Base-by-base conservation (phyloP, 805 yeast species). In the Kluyveromyces aestuarii region DNA sequence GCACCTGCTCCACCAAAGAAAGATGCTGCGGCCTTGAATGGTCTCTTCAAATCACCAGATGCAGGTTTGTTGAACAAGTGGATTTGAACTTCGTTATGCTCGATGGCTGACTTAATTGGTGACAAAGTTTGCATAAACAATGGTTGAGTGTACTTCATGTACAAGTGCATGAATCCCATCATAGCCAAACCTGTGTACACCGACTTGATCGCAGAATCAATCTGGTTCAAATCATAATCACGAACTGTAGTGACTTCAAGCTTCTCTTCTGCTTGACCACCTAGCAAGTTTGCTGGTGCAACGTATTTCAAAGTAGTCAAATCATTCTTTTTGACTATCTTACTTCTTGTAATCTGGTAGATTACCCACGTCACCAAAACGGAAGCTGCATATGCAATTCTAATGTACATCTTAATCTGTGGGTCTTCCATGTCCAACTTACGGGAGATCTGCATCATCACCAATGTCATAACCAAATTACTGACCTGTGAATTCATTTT, bases 141-240 rank as follows among this genome's bases (percentile, higher is more conserved):
- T 51, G 99, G 99, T 72, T 93, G 89, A 69, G 97, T 89, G 77
- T 88, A 93, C 72, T 88, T 85, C 95, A 93, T 81, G 81, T 91
- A 91, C 53, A 93, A 64, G 71, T 93, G 99, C 98, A 91, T 90
- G 82, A 91, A 86, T 25, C 84, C 95, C 90, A 93, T 90, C 96
- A 93, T 88, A 61, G 95, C 96, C 58, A 90, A 66, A 55, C 95
- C 85, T 54, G 95, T 86, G 76, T 84, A 82, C 57, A 88, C 79
- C 55, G 95, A 80, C 71, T 86, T 88, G 69, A 90, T 77, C 51
- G 88, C 82, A 46, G 79, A 52, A 68, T 86, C 81, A 53, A 91
- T 77, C 73, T 91, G 96, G 64, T 81, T 77, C 67, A 90, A 78
- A 70, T 93, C 99, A 75, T 93, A 93, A 60, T 93, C 96, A 75